A percentile compares a stretch with the other conserved stretches of the same genome.
phyloP scores from a whole-genome alignment of 768 basidiomycete genomes.

The Termitomyces sp. region DNA sequence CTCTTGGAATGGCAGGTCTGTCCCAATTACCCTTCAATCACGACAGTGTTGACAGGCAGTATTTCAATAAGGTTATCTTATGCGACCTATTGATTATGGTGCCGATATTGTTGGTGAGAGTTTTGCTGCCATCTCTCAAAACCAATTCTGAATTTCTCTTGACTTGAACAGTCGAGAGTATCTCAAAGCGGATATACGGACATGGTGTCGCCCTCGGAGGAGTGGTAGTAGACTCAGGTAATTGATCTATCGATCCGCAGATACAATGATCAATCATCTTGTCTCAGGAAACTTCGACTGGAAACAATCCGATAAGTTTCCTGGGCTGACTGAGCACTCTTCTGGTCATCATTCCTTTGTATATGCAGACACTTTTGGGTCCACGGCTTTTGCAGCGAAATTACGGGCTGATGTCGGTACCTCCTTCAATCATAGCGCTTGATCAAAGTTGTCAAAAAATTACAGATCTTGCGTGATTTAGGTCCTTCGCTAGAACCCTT shows the following conservation, averaged over 20 bases:
- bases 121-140: too few species aligned
- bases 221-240: conserved; percentile 1
- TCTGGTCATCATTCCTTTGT: conserved; percentile 3
- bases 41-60: background rate
- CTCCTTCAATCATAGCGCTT: background rate
- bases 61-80: conserved; percentile 43
- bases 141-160: background rate
- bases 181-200: conserved; percentile 1
- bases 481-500: conserved; percentile 53
- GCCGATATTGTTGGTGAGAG: conserved; percentile 35
- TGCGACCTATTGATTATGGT: conserved; percentile 69
- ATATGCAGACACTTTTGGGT: conserved; percentile 4
- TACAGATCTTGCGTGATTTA: conserved; percentile 47
- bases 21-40: too few species aligned
- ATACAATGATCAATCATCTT: background rate
- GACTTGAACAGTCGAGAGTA: background rate
- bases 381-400: conserved; percentile 3
- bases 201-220: conserved; percentile 2
- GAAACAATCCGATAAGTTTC: conserved; percentile 5
- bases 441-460: background rate
- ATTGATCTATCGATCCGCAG: background rate
- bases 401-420: background rate
- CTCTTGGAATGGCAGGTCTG: conserved; percentile 37
- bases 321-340: conserved; percentile 1
- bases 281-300: background rate